A percentile compares a stretch with the other conserved stretches of the same genome.
Conservation (phyloP, 352 stramenopile species). For the Lagenidium sp. region DNA sequence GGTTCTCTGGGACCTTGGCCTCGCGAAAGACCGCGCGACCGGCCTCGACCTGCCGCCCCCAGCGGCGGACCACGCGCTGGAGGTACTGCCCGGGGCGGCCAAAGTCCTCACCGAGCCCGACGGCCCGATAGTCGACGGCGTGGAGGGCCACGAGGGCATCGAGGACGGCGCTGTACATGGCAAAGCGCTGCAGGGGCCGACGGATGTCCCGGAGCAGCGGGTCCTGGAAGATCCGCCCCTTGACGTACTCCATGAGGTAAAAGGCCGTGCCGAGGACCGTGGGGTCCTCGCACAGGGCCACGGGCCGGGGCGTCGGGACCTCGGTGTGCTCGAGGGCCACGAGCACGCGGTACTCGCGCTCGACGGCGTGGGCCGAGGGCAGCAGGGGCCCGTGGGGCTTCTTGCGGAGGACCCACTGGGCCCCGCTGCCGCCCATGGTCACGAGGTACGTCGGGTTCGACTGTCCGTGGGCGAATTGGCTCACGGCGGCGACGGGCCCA, state of each 20-base stretch:
- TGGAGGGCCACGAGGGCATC: constrained; percentile 64
- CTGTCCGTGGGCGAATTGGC: constrained; percentile 82
- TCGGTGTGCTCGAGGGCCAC: constrained; percentile 55
- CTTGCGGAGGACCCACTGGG: constrained; percentile 75
- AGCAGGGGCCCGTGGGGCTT: constrained; percentile 77
- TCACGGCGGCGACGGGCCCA: constrained; percentile 42
- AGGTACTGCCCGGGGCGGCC: constrained; percentile 61
- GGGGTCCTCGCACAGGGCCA: constrained; percentile 58
- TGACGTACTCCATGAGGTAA: constrained; percentile 79
- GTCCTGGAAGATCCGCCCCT: constrained; percentile 70
- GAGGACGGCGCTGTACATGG: constrained; percentile 68
- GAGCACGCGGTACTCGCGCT: constrained; percentile 69
- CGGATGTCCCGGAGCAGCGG: constrained; percentile 49
- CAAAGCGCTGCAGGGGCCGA: constrained; percentile 53
- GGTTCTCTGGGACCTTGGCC: constrained; percentile 44
- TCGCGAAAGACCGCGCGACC: constrained; percentile 36
- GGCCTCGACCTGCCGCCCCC: constrained; percentile 59
- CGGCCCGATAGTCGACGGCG: constrained; percentile 40
- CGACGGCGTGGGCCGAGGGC: constrained; percentile 68
- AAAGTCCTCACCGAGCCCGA: constrained; percentile 52
- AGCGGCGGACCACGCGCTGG: constrained; percentile 57
- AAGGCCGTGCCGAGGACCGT: constrained; percentile 61
- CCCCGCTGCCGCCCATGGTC: constrained; percentile 34
- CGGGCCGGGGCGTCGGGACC: constrained; percentile 51
- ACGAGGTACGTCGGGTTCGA: constrained; percentile 86